phyloP scores from a whole-genome alignment of 495 filamentous ascomycete species.

The Rhypophila decipiens region DNA sequence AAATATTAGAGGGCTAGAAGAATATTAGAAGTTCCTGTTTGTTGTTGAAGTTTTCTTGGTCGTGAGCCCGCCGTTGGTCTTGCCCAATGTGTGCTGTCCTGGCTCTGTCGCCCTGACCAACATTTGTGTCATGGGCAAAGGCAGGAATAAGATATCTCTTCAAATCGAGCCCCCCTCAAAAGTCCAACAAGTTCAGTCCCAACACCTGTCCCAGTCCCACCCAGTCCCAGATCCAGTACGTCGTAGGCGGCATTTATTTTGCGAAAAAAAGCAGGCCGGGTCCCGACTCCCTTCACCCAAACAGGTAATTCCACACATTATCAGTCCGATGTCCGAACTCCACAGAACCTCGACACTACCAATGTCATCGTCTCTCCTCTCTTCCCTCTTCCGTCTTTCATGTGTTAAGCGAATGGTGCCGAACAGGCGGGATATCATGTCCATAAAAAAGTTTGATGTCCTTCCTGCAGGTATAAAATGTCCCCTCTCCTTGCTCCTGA shows the following conservation, averaged over 20 bases:
- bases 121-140: too few species aligned
- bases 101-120: too few species aligned
- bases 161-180: not conserved
- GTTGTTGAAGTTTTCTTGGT: constrained; percentile 3
- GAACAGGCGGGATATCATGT: constrained; percentile 23
- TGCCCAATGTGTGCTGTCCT: not conserved
- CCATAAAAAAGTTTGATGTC: constrained; percentile 11
- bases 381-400: not conserved
- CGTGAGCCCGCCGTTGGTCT: constrained; percentile 3
- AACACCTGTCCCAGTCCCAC: not conserved
- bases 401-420: constrained; percentile 27
- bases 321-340: not conserved
- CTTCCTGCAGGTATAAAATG: constrained; percentile 15
- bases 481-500: constrained; percentile 31
- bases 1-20: constrained; percentile 27
- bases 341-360: not conserved
- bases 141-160: too few species aligned
- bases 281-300: too few species aligned
- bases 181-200: not conserved
- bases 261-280: not conserved
- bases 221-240: not conserved
- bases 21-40: constrained; percentile 10
- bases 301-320: not conserved
- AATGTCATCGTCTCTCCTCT: not conserved
- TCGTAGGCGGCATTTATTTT: not conserved